Evolutionary conservation across 1,139 yeast genomes (phyloP), one percentile per base, ranked within the genome.

Genomic region (Taphrina deformans): DNA sequence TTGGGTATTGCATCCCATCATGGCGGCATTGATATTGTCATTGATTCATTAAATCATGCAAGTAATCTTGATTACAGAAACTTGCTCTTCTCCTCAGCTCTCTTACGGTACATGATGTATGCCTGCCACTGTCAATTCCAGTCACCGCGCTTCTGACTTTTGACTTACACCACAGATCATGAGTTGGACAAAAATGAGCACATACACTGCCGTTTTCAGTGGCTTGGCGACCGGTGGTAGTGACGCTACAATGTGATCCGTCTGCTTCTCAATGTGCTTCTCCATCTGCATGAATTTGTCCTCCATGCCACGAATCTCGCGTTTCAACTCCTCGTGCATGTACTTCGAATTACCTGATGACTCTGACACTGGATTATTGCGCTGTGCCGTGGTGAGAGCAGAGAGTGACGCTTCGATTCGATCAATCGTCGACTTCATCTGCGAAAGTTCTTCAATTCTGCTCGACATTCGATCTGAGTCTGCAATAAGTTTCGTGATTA

Each of bases 41-140:
- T 48, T 48, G 23, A 26, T 7, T 48, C 38, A 14, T 48, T 48
- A 27, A n/a, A 33, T 18, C 16, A 5, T 33, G 4, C 44, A 12
- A n/a, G 10, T 4, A 7, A 24, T 38, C n/a, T 14, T 51, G 10
- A 12, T 33, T n/a, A 53, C 23, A 53, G 24, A 21, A 53, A 53
- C 48, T 53, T 53, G 33, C 58, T 53, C 24, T 53, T 53, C 24
- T 53, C 58, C 23, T 53, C 58, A 14, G 58, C 38, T 38, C 40
- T 35, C 24, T 41, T 35, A 6, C 58, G 45, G 23, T 53, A 53
- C 46, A 38, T 53, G 23, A 53, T 53, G 16, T 38, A 53, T 38
- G 58, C 58, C 58, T 53, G 24, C 9, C 16, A 9, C 16, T 10
- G 12, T 24, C 10, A 44, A 27, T 21, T 10, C 7, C 27, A 21